phyloP scores from a whole-genome alignment of 345 rosid genomes.

The Dovyalis caffra region DNA sequence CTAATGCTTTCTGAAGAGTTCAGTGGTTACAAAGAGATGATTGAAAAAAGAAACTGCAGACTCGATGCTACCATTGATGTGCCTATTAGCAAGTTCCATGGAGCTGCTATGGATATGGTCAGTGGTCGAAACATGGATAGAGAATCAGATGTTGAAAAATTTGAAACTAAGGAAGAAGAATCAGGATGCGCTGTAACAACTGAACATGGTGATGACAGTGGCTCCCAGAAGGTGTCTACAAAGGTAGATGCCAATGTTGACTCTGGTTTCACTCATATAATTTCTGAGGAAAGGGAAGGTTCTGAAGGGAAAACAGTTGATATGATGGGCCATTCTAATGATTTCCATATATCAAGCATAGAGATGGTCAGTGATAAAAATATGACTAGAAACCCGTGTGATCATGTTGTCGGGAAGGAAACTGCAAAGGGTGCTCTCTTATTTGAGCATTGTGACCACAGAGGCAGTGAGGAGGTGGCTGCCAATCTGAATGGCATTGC shows the following conservation, averaged over 20 bases:
- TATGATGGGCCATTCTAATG: neutral
- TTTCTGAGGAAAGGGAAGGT: neutral
- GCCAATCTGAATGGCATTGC: conserved; percentile 3
- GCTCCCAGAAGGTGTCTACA: neutral
- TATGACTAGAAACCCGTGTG: neutral
- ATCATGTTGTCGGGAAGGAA: conserved; percentile 5
- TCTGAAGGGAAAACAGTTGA: neutral
- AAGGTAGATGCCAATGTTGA: neutral
- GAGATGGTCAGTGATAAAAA: neutral
- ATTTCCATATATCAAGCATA: neutral
- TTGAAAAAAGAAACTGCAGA: conserved; percentile 4
- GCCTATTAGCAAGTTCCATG: neutral
- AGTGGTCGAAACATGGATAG: neutral
- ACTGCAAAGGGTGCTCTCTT: neutral
- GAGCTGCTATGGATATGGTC: neutral
- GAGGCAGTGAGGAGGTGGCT: conserved; percentile 9
- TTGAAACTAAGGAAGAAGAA: neutral
- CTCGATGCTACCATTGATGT: neutral
- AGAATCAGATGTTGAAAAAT: conserved; percentile 13
- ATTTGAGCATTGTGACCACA: conserved; percentile 3
- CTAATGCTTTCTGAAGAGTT: conserved; percentile 3
- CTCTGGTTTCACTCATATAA: neutral
- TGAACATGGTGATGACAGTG: neutral
- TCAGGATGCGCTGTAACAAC: neutral
- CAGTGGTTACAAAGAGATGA: conserved; percentile 1